Evolutionary conservation across 2,329 filamentous ascomycete genomes (phyloP), one percentile per base, ranked within the genome.

Genomic region (Gaeumannomyces tritici): DNA sequence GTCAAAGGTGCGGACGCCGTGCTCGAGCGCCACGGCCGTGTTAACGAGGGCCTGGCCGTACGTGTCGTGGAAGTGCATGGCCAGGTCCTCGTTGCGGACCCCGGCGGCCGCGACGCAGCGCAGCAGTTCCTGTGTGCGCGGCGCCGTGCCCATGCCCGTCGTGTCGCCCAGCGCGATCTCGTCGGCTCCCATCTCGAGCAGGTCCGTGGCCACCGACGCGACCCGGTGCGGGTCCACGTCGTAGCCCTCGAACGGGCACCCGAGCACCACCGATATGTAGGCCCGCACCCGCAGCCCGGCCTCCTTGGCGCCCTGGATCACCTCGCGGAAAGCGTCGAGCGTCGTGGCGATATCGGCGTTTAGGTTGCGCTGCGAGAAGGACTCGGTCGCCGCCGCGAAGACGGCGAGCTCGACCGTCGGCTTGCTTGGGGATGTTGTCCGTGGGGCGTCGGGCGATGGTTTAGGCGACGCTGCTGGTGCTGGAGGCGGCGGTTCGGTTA

Each of bases 121-220:
- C 63, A 92, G 77, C 58, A 92, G 76, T 62, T 84, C 83, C 62
- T 79, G 77, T 2, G 88, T 91, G 62, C 85, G 79, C 24, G 86
- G 87, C n/a, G 86, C 87, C 0, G 90, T 96, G 35, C 92, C 93
- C 83, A 96, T 92, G 24, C 93, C 93, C 0, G 92, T 93, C 0
- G 93, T 97, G 70, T 96, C 93, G 8, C 91, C 92, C 0, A 96
- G 83, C 1, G 89, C 90, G 67, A 97, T 92, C 79, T 96, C 91
- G 70, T 96, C 91, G 26, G 91, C 93, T 24, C 93, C 93, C 80
- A 93, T 90, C 70, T 93, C 89, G 1, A 96, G 80, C 59, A 96
- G 76, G 70, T 79, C 86, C 64, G 79, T 83, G 0, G 89, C 88
- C 57, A 89, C 84, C 67, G 88, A 82, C 0, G 85, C 86, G 0